Conservation (phyloP, 2,329 filamentous ascomycete genomes). For the Botrytis fabae region DNA sequence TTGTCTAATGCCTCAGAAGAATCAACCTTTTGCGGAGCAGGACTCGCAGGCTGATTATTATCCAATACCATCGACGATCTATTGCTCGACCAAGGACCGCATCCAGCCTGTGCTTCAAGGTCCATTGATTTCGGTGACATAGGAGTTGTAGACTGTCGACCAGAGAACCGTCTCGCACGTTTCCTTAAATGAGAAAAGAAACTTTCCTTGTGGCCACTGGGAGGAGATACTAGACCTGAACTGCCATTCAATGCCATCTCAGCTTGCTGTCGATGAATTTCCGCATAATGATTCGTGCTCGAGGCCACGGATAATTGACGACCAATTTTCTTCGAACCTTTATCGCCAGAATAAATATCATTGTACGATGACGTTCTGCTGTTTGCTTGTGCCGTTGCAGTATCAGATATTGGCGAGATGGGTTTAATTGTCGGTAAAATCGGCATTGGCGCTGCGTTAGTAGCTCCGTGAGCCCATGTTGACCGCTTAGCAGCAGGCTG, state of each 20-base stretch:
- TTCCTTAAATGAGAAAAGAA: conserved; percentile 98
- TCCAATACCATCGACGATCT: conserved; percentile 82
- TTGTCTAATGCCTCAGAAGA: conserved; percentile 62
- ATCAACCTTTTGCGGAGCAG: conserved; percentile 52
- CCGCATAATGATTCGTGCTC: conserved; percentile 88
- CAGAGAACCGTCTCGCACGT: conserved; percentile 86
- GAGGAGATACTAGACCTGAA: conserved; percentile 72
- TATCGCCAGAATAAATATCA: conserved; percentile 54
- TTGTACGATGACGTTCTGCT: conserved; percentile 58
- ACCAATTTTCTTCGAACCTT: conserved; percentile 85
- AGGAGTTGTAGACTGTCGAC: conserved; percentile 75
- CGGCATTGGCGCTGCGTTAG: conserved; percentile 84
- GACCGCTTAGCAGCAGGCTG: conserved; percentile 73
- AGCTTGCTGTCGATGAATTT: conserved; percentile 85
- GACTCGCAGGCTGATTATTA: conserved; percentile 47
- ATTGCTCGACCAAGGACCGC: conserved; percentile 84
- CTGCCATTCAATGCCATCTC: conserved; percentile 83
- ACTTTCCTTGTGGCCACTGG: conserved; percentile 82
- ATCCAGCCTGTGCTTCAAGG: conserved; percentile 88
- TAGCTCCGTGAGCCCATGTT: conserved; percentile 86
- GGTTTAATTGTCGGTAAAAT: conserved; percentile 93
- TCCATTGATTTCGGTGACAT: conserved; percentile 81
- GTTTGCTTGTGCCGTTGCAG: conserved; percentile 85
- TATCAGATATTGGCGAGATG: conserved; percentile 93
- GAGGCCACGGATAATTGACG: conserved; percentile 91